Base-by-base conservation (phyloP, 108 stramenopile genomes). In the Cyclotella choctawhatcheeana region DNA sequence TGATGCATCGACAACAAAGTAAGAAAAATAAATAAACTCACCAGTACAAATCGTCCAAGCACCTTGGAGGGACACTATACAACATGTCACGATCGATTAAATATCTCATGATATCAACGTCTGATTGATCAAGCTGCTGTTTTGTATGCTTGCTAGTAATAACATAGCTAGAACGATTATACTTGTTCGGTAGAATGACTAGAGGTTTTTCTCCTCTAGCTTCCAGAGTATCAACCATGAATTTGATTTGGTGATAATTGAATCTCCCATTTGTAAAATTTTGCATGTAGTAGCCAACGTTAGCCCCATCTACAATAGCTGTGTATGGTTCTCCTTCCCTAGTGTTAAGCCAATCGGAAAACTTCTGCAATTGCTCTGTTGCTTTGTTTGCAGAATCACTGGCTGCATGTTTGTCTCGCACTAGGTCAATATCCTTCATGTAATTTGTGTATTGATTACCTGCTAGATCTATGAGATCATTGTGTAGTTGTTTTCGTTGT, bases 41-140 rank as follows among this genome's bases (percentile, higher is more conserved):
- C 59, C 93, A 95, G 60, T 89, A 95, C 64, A 81, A 92, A 62
- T 95, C 93, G 58, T 95, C 93, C 2, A 95, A 71, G 27, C 74
- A 85, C 20, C 85, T 83, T 0, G 82, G 59, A 33, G 88, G 88
- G 0, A 92, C 93, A 37, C 45, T 81, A 26, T 81, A 77, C 0
- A 81, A 67, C 35, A 73, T 77, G 54, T 84, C 88, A 18, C 64
- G 66, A 20, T 64, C 73, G 14, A 64, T 69, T 16, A 91, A 67
- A n/a, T 65, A 59, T 71, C 67, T 54, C 75, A 76, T 71, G 22
- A 81, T 77, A 30, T 65, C 34, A 17, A 59, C 62, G 44, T 77
- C 76, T 17, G 35, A 31, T 7, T 40, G 43, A 48, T 71, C 71
- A n/a, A 77, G 54, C 13, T 50, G 30, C 14, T 77, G 76, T 71